phyloP scores from a whole-genome alignment of 106 monocot genomes.

The Acanthochlamys bracteata region DNA sequence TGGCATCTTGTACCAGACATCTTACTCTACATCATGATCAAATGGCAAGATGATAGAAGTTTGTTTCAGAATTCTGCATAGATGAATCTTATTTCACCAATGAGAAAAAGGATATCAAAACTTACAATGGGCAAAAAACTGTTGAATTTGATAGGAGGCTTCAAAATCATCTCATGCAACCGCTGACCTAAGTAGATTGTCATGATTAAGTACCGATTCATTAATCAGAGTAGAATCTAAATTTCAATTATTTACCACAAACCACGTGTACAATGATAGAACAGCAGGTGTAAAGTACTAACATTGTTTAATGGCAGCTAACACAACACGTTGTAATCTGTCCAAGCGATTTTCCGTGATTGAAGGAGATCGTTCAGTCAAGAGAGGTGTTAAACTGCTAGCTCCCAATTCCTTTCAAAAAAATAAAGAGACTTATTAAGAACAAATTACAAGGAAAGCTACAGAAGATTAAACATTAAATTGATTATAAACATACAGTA shows the following conservation, averaged over 20 bases:
- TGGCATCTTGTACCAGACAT: too few relatives aligned
- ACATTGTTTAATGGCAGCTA: slow-evolving; percentile 98
- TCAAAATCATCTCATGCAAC: slow-evolving; percentile 73
- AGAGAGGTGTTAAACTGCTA: slow-evolving; percentile 76
- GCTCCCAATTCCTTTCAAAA: slow-evolving; percentile 82
- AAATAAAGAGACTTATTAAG: background rate
- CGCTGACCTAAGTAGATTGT: slow-evolving; percentile 56
- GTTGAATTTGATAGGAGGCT: slow-evolving; percentile 49
- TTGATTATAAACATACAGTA: slow-evolving; percentile 91
- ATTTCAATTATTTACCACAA: too few relatives aligned
- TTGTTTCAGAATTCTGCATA: too few relatives aligned
- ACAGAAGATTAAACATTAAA: too few relatives aligned
- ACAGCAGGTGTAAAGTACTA: too few relatives aligned
- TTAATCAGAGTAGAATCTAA: too few relatives aligned
- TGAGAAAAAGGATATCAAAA: slow-evolving; percentile 7
- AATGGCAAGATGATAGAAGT: too few relatives aligned
- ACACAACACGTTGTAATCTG: slow-evolving; percentile 66
- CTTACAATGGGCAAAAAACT: slow-evolving; percentile 64
- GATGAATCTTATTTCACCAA: too few relatives aligned
- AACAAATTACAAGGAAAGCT: too few relatives aligned
- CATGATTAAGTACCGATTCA: too few relatives aligned
- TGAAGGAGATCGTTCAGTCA: slow-evolving; percentile 60
- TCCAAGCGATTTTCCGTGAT: slow-evolving; percentile 78
- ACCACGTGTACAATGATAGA: too few relatives aligned
- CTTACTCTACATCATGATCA: too few relatives aligned